Evolutionary conservation across 768 basidiomycete genomes (phyloP).

Genomic region (Mycena sanguinolenta): DNA sequence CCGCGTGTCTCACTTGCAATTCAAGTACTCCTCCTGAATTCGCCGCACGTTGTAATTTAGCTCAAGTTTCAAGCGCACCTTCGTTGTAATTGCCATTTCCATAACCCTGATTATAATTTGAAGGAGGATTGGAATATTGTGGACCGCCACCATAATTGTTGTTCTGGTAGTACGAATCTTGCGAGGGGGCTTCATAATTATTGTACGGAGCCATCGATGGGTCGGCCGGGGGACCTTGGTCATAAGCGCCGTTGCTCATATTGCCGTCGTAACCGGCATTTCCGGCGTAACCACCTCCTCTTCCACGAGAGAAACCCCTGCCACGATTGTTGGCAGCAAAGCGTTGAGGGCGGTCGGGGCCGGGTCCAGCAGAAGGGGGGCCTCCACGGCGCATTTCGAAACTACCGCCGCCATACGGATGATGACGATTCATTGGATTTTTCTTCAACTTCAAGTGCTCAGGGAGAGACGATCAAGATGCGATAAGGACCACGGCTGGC

Average conservation of each 20-base stretch:
- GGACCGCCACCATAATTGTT: slow-evolving; percentile 67
- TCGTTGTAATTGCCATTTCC: slow-evolving; percentile 68
- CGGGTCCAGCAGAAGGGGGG: slow-evolving; percentile 71
- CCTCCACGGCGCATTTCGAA: slow-evolving; percentile 70
- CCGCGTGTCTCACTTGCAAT: slow-evolving; percentile 66
- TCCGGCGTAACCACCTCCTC: slow-evolving; percentile 61
- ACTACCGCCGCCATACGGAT: slow-evolving; percentile 84
- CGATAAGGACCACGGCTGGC: slow-evolving; percentile 30
- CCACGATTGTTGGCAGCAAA: slow-evolving; percentile 59
- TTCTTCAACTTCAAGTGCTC: slow-evolving; percentile 37
- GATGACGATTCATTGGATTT: slow-evolving; percentile 84
- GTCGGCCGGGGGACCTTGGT: slow-evolving; percentile 73
- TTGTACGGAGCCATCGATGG: slow-evolving; percentile 74
- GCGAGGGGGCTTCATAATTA: slow-evolving; percentile 74
- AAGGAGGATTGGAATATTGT: slow-evolving; percentile 61
- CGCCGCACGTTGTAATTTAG: slow-evolving; percentile 60
- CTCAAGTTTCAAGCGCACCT: slow-evolving; percentile 89
- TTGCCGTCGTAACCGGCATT: slow-evolving; percentile 61
- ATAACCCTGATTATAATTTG: slow-evolving; percentile 72
- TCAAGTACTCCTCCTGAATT: slow-evolving; percentile 44
- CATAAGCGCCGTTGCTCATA: slow-evolving; percentile 70
- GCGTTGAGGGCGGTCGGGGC: slow-evolving; percentile 81
- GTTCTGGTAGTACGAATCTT: slow-evolving; percentile 80
- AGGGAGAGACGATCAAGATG: slow-evolving; percentile 28
- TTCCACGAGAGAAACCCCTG: slow-evolving; percentile 60